Evolutionary conservation across 176 grass and related monocot species (phyloP), one percentile per base, ranked within the genome.

Genomic region (bread wheat (Triticum aestivum)): DNA sequence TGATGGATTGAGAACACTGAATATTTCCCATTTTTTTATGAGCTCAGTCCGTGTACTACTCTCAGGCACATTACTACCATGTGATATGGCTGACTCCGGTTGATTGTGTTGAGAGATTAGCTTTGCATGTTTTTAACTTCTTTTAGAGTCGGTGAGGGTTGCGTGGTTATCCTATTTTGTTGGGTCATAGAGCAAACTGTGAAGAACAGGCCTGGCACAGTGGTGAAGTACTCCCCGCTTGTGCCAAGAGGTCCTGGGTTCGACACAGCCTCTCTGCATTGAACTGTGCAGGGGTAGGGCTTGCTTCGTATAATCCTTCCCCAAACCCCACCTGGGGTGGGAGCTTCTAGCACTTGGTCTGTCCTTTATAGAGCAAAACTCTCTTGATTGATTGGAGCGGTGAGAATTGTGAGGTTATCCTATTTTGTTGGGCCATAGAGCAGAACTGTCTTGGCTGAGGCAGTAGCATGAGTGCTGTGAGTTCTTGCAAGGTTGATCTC

Each of bases 401-500:
- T 54, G 24, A 49, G 5, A 4, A 5, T 65, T 69, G 24, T 79
- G 29, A 10, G 45, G 15, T 52, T 74, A 72, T 70, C 81, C 41
- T 65, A 6, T 79, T 82, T 78, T 73, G 33, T 47, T 84, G 75
- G 70, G 12, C 39, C 42, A 23, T 78, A 61, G 69, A 61, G 61
- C 44, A 80, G 61, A 63, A 61, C 11, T 79, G 45, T 12, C 4
- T 87, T 74, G 49, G 58, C 34, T 87, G n/a, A 70, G 34, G 49
- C 63, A 70, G 75, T n/a, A 71, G 33, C n/a, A 70, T 14, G 8
- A 11, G 44, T 49, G 20, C 58, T 47, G 44, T 47, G 44, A 54
- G 18, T 56, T 78, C 29, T 69, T 86, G 64, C 75, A 69, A 69
- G 81, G 15, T 70, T 80, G 61, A 63, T 79, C 8, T 77, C 65